Evolutionary conservation across 805 yeast species (phyloP).

Genomic region (Groenewaldozyma tartarivorans): DNA sequence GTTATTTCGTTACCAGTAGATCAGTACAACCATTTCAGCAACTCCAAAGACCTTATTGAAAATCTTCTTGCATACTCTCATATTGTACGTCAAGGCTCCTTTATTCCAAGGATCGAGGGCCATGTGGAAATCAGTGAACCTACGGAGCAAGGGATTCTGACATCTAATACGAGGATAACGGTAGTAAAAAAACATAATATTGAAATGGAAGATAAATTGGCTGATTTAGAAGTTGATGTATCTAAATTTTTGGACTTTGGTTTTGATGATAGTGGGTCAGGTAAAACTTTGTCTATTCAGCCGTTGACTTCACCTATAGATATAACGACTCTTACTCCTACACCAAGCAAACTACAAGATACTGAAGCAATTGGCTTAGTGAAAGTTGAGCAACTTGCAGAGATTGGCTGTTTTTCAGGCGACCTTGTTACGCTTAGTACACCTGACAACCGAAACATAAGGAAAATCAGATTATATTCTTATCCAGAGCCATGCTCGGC

Average conservation of each 20-base stretch:
- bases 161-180: constrained; percentile 41
- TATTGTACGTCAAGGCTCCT: constrained; percentile 35
- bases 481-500: constrained; percentile 54
- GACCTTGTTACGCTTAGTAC: constrained; percentile 38
- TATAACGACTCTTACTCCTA: constrained; percentile 13
- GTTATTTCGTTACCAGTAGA: constrained; percentile 38
- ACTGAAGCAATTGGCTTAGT: constrained; percentile 38
- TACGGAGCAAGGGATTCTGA: constrained; percentile 53
- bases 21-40: constrained; percentile 36
- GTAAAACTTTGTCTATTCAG: background rate
- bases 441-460: background rate
- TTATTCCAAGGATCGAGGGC: constrained; percentile 38
- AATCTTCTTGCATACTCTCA: background rate
- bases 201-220: constrained; percentile 2
- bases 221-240: constrained; percentile 19
- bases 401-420: constrained; percentile 59
- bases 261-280: constrained; percentile 6
- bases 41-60: constrained; percentile 15
- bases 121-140: constrained; percentile 60
- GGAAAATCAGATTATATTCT: constrained; percentile 41
- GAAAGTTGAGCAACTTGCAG: constrained; percentile 41
- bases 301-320: constrained; percentile 9
- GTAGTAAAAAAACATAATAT: constrained; percentile 32
- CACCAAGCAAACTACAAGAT: constrained; percentile 31
- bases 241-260: constrained; percentile 14